Evolutionary conservation across 306 rosid species (phyloP).

Genomic region (Vigna hirtella): DNA sequence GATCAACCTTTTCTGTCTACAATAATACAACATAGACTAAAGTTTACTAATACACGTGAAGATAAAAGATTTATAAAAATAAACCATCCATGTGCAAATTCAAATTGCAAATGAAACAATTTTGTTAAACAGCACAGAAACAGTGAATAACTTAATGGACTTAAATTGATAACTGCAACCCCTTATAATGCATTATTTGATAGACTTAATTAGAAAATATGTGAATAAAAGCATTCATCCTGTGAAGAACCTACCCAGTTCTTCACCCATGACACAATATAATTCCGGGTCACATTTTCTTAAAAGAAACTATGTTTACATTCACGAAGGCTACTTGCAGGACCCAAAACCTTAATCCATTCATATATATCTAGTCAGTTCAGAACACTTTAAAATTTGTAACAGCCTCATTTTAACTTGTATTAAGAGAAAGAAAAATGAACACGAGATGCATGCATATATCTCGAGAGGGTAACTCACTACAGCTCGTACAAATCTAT

Average conservation of each 20-base stretch:
- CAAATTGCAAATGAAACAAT: neutral
- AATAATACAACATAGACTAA: slow-evolving; percentile 48
- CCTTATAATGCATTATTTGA: slow-evolving; percentile 12
- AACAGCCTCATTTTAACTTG: neutral
- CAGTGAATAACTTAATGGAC: slow-evolving; percentile 3
- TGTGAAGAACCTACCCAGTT: slow-evolving; percentile 20
- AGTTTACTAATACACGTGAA: slow-evolving; percentile 46
- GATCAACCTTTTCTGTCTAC: slow-evolving; percentile 99
- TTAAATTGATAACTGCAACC: neutral
- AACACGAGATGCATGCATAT: neutral
- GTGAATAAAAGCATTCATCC: slow-evolving; percentile 33
- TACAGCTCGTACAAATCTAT: neutral
- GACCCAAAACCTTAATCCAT: slow-evolving; percentile 22
- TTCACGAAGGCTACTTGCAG: slow-evolving; percentile 26
- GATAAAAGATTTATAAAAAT: slow-evolving; percentile 1
- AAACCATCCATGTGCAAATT: neutral
- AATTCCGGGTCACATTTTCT: slow-evolving; percentile 32
- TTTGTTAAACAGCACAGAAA: slow-evolving; percentile 24
- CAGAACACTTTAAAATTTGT: slow-evolving; percentile 23
- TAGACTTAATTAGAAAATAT: slow-evolving; percentile 15
- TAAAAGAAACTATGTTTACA: slow-evolving; percentile 19
- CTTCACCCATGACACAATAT: slow-evolving; percentile 38
- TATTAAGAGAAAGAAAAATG: neutral
- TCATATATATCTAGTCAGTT: neutral
- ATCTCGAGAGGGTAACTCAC: slow-evolving; percentile 8